Evolutionary conservation across 225 moss, liverwort and hornwort species (phyloP), one percentile per base, ranked within the genome.

Genomic region (Physcomitrium patens): DNA sequence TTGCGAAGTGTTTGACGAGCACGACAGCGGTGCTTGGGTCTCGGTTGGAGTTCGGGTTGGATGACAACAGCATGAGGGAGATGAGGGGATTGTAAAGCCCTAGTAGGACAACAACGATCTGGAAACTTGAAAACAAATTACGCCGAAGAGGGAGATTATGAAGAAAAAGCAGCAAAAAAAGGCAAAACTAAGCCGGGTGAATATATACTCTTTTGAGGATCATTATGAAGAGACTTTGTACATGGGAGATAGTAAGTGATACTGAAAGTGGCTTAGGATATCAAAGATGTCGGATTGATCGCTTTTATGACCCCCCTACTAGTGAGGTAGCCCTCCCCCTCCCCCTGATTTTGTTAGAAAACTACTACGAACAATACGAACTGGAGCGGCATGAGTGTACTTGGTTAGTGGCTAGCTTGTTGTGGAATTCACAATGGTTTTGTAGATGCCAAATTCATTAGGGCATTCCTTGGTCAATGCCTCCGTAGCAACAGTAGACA

Each of bases 371-470:
- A 44, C 53, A 70, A 65, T 62, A 55, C 48, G 66, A 60, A 61
- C 66, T 22, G 63, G 85, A 79, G 27, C 71, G 73, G 77, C 77
- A 52, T 58, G 68, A 77, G 72, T 75, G 75, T 64, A 20, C 13
- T 63, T 54, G 72, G 61, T 58, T 61, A 76, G 31, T 37, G 31
- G 31, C 5, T 61, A 77, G 77, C 70, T 70, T 67, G 75, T 77
- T 80, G 74, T 77, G 82, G 77, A 66, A 78, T 68, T 78, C 75
- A 72, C 77, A 67, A 73, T 46, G 81, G 51, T 37, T 76, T 79
- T 87, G 83, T 84, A 87, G 86, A 86, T 83, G 80, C 78, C 71
- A 72, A 77, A 59, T 80, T 71, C 68, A 37, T 63, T 53, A 57
- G 72, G 81, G 81, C 78, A 65, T 70, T 54, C 59, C 56, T 70